These are phyloP conservation scores for Cicer judaicum DNA, from an alignment of 306 rosid genomes.

Conservation along the genomic window DNA sequence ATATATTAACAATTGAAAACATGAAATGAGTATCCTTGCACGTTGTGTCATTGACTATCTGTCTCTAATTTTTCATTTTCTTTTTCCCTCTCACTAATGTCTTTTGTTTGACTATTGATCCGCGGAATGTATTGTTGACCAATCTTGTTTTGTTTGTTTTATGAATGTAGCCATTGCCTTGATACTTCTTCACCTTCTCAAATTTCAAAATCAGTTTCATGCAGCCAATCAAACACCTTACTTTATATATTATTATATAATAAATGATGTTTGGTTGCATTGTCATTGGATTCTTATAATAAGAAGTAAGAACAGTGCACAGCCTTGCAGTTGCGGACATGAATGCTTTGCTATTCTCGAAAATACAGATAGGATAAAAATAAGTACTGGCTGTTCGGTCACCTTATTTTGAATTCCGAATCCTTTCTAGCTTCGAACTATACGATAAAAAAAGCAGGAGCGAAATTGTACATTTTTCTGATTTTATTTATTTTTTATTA, in stretches of 20 bases:
- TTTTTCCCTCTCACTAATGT: neutral
- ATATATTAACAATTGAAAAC: neutral
- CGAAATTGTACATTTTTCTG: slow-evolving; percentile 37
- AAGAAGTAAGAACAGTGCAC: slow-evolving; percentile 12
- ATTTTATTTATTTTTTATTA: neutral
- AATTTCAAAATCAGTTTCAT: slow-evolving; percentile 13
- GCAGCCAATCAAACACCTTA: neutral
- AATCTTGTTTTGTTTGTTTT: neutral
- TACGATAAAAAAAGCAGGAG: slow-evolving; percentile 29
- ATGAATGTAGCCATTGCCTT: neutral
- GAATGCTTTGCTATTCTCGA: slow-evolving; percentile 48
- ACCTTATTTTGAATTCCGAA: slow-evolving; percentile 45
- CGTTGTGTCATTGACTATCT: slow-evolving; percentile 40
- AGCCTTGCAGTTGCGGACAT: slow-evolving; percentile 28
- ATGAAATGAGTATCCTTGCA: neutral
- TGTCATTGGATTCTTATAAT: slow-evolving; percentile 47
- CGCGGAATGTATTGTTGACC: slow-evolving; percentile 29
- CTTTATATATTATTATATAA: neutral
- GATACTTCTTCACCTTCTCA: neutral
- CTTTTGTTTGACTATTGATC: slow-evolving; percentile 42
- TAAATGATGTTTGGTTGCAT: neutral
- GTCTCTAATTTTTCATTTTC: slow-evolving; percentile 14
- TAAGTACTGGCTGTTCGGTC: slow-evolving; percentile 12
- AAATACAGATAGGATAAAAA: slow-evolving; percentile 37
- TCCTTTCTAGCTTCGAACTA: neutral